phyloP scores from a whole-genome alignment of 1,284 basidiomycete genomes.

The Trametes hirsuta region DNA sequence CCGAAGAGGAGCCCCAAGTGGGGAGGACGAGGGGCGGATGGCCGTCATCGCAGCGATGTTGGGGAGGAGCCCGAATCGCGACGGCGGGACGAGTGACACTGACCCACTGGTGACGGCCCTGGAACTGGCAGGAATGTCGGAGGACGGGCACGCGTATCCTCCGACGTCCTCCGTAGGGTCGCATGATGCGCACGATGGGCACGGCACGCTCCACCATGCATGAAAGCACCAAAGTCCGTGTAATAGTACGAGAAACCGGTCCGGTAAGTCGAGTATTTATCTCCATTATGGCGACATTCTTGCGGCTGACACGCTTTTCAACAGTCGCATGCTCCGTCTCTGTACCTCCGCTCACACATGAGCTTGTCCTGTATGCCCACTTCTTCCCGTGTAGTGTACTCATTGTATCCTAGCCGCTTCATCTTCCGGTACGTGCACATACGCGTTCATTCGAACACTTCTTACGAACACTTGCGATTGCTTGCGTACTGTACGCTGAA shows the following conservation, averaged over 20 bases:
- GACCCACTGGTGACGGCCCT: conserved; percentile 10
- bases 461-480: too few species aligned
- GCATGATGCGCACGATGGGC: conserved; percentile 10
- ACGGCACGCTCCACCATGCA: too few species aligned
- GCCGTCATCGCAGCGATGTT: neutral
- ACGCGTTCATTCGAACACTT: too few species aligned
- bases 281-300: too few species aligned
- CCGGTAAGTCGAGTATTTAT: too few species aligned
- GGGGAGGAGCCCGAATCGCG: conserved; percentile 11
- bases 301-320: too few species aligned
- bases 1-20: neutral
- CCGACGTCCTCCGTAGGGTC: conserved; percentile 12
- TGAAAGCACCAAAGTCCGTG: neutral
- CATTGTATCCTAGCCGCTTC: conserved; percentile 1
- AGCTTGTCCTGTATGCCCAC: neutral
- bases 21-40: conserved; percentile 1
- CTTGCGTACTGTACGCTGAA: too few species aligned
- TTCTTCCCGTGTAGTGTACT: neutral
- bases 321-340: neutral
- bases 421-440: too few species aligned
- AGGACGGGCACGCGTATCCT: conserved; percentile 12
- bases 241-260: too few species aligned
- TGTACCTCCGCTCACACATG: neutral
- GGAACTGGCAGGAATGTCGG: conserved; percentile 3
- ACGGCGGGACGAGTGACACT: conserved; percentile 13